Conservation (phyloP, 2,329 filamentous ascomycete genomes). For the Eutypella sp. region DNA sequence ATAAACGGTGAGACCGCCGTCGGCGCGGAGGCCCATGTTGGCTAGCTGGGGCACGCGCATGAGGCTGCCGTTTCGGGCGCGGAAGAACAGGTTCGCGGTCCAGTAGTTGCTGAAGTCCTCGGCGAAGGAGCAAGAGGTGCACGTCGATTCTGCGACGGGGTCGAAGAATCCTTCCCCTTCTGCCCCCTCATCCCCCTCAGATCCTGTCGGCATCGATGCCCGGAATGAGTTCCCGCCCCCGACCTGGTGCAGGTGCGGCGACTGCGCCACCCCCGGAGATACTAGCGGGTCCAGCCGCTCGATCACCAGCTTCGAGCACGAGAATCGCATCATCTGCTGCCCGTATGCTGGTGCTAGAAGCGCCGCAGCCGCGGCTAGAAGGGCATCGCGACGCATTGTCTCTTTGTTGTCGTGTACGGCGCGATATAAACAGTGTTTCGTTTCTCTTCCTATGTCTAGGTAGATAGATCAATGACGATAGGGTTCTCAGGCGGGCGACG, state of each 20-base stretch:
- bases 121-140: constrained; percentile 12
- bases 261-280: constrained; percentile 35
- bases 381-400: constrained; percentile 6
- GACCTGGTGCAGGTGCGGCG: constrained; percentile 48
- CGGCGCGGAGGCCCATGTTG: constrained; percentile 23
- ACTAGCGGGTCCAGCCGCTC: constrained; percentile 19
- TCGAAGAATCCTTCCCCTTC: too few species aligned
- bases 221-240: constrained; percentile 40
- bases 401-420: constrained; percentile 1
- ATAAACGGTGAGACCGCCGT: constrained; percentile 18
- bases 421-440: too few species aligned
- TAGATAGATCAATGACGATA: too few species aligned
- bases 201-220: constrained; percentile 7
- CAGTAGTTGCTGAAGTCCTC: constrained; percentile 29
- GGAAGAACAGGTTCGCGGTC: constrained; percentile 30
- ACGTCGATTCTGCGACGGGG: constrained; percentile 10
- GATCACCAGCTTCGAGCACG: constrained; percentile 47
- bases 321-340: constrained; percentile 17
- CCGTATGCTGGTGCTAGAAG: constrained; percentile 6
- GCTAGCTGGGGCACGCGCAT: constrained; percentile 20
- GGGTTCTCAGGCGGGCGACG: too few species aligned
- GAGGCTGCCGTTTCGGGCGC: constrained; percentile 24
- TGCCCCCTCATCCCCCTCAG: too few species aligned
- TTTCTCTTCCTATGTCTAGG: too few species aligned
- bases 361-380: constrained; percentile 7